Conservation (phyloP, 2,329 filamentous ascomycete species). For the Neonectria magnoliae region DNA sequence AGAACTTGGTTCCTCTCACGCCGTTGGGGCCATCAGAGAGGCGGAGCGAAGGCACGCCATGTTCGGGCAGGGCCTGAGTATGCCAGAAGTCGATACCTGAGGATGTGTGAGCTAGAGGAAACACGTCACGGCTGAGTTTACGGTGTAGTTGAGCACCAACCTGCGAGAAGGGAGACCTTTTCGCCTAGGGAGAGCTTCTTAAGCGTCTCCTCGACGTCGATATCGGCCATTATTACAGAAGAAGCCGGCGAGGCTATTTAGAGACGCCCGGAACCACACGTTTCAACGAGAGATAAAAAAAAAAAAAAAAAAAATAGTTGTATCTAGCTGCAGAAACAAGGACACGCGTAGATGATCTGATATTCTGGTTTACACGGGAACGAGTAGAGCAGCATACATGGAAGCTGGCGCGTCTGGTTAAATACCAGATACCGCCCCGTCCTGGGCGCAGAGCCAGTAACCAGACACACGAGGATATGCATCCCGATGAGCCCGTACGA, state of each 20-base stretch:
- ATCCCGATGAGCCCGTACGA: neutral
- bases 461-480: neutral
- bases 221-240: conserved; percentile 55
- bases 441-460: neutral
- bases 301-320: neutral
- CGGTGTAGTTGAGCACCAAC: conserved; percentile 42
- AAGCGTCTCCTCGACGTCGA: conserved; percentile 64
- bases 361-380: conserved; percentile 11
- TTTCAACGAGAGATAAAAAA: neutral
- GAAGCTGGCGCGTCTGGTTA: neutral
- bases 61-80: conserved; percentile 67
- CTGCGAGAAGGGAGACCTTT: conserved; percentile 64
- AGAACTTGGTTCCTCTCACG: conserved; percentile 74
- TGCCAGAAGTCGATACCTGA: conserved; percentile 76
- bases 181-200: conserved; percentile 63
- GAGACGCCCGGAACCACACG: neutral
- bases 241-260: neutral
- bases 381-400: neutral
- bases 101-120: neutral
- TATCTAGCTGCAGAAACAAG: neutral
- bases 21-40: conserved; percentile 77
- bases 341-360: neutral
- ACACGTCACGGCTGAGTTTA: neutral
- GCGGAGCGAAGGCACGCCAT: conserved; percentile 71
- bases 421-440: conserved; percentile 7